These are phyloP conservation scores for Coniochaeta pulveracea DNA, from an alignment of 2,329 filamentous ascomycete species.

Conservation along the genomic window DNA sequence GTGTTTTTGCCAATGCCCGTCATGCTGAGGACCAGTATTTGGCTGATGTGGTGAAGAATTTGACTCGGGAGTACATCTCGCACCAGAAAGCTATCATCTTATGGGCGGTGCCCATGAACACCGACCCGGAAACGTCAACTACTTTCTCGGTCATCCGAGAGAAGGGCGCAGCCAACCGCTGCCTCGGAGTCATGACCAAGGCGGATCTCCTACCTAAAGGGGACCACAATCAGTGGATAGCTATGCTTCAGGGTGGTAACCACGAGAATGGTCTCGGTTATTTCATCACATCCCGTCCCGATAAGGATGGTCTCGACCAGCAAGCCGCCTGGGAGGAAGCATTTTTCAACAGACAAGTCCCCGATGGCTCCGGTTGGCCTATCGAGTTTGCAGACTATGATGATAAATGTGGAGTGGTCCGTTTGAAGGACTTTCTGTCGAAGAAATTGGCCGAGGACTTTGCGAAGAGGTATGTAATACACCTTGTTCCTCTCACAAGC, in stretches of 20 bases:
- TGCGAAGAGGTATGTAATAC: conserved; percentile 29
- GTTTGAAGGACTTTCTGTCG: conserved; percentile 39
- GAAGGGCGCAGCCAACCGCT: conserved; percentile 44
- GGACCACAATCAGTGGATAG: conserved; percentile 44
- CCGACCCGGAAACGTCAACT: conserved; percentile 64
- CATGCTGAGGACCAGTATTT: conserved; percentile 55
- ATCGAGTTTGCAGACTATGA: conserved; percentile 32
- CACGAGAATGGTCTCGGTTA: conserved; percentile 64
- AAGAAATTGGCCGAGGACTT: conserved; percentile 42
- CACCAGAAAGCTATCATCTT: conserved; percentile 64
- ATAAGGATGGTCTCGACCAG: conserved; percentile 37
- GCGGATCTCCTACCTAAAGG: conserved; percentile 57
- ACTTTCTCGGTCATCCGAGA: conserved; percentile 54
- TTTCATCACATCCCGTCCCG: conserved; percentile 63
- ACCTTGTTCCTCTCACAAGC: neutral
- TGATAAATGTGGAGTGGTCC: conserved; percentile 40
- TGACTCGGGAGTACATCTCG: conserved; percentile 59
- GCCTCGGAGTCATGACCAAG: conserved; percentile 73
- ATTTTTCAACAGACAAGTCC: conserved; percentile 31
- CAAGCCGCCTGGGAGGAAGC: conserved; percentile 38
- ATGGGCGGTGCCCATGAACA: conserved; percentile 66
- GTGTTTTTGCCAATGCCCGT: conserved; percentile 62
- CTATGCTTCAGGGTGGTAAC: conserved; percentile 49
- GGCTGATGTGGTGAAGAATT: conserved; percentile 58
- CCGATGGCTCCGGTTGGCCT: conserved; percentile 30